phyloP scores from a whole-genome alignment of 306 rosid genomes.

The Sphenostylis stenocarpa region DNA sequence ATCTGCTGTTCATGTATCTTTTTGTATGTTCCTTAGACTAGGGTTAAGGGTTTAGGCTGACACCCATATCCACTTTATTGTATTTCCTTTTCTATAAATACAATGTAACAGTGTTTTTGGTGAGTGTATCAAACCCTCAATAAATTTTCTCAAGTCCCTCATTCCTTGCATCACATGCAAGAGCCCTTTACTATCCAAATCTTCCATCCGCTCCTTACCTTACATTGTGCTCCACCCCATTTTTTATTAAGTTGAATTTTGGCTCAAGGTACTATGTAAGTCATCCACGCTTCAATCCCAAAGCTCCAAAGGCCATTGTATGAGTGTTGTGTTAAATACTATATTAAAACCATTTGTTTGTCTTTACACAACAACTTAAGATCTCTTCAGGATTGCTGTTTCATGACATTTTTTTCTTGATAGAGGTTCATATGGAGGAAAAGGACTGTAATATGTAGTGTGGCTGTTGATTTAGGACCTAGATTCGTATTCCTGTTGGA shows the following conservation, averaged over 20 bases:
- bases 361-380: not conserved
- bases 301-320: not conserved
- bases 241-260: not conserved
- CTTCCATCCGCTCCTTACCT: not conserved
- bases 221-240: not conserved
- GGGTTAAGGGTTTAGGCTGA: no score
- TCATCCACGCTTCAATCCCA: not conserved
- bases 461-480: slow-evolving; percentile 1
- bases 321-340: not conserved
- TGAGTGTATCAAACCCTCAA: no score
- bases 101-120: no score
- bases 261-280: not conserved
- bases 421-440: not conserved
- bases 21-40: no score
- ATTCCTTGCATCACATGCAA: not conserved
- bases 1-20: no score
- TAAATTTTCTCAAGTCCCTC: no score
- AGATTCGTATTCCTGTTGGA: not conserved
- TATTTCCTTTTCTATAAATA: no score
- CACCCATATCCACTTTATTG: no score
- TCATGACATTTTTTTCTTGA: not conserved
- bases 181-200: not conserved
- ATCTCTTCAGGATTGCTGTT: not conserved
- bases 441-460: not conserved
- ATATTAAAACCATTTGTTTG: not conserved